phyloP scores from a whole-genome alignment of 2,329 filamentous ascomycete genomes.

The Phialocephala sp. region DNA sequence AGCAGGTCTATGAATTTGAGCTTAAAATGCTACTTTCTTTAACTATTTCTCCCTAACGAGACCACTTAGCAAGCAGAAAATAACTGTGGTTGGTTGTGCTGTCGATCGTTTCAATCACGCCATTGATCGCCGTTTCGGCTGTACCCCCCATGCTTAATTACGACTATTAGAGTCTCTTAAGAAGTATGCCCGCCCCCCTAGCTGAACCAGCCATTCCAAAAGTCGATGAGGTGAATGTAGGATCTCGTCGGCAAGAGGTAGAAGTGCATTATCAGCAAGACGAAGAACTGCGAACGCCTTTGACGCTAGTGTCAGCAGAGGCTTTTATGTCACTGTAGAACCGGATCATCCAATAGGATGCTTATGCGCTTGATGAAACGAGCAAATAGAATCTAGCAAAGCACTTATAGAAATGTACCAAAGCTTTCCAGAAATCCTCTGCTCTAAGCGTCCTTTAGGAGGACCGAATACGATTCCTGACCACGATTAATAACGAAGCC shows the following conservation, averaged over 20 bases:
- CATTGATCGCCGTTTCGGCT: constrained; percentile 32
- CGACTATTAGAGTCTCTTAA: constrained; percentile 30
- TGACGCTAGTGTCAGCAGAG: constrained; percentile 30
- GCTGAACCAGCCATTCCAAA: constrained; percentile 15
- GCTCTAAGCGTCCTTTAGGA: constrained; percentile 37
- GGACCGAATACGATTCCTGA: constrained; percentile 39
- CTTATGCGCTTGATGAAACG: constrained; percentile 11
- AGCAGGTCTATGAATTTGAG: too few relatives aligned
- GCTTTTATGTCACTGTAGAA: constrained; percentile 34
- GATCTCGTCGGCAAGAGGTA: constrained; percentile 13
- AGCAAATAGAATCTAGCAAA: constrained; percentile 28
- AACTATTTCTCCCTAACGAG: constrained; percentile 6
- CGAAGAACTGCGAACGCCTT: constrained; percentile 38
- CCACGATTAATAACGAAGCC: constrained; percentile 28
- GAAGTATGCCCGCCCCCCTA: constrained; percentile 36
- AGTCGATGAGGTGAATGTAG: constrained; percentile 14
- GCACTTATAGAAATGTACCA: constrained; percentile 31
- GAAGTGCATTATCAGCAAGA: constrained; percentile 23
- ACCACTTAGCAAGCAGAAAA: constrained; percentile 21
- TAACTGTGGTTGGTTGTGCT: constrained; percentile 16
- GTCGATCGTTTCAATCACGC: constrained; percentile 23
- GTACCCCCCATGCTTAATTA: constrained; percentile 30
- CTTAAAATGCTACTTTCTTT: too few relatives aligned
- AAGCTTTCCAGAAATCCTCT: constrained; percentile 20
- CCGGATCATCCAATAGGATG: constrained; percentile 33